A percentile compares a stretch with the other conserved stretches of the same genome.
Evolutionary conservation across 176 grass and related monocot species (phyloP).

Genomic region (Aechmea fasciata): DNA sequence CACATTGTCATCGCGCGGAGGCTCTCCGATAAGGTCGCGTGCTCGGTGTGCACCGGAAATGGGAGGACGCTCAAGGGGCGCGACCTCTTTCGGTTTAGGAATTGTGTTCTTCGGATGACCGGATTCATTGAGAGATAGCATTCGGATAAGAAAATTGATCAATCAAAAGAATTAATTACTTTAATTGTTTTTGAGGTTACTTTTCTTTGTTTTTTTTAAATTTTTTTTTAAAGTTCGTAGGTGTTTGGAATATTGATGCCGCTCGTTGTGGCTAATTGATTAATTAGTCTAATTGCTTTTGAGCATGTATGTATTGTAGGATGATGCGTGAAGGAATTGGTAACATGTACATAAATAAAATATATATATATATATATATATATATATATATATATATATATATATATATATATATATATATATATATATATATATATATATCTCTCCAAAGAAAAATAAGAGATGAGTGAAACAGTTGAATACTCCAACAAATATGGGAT

Average conservation of each 20-base stretch:
- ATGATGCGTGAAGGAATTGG: constrained; percentile 32
- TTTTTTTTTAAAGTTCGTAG: no score
- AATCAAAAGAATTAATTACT: no score
- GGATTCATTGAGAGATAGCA: constrained; percentile 70
- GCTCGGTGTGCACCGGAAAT: constrained; percentile 48
- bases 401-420: neutral
- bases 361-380: neutral
- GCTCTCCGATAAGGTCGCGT: constrained; percentile 16
- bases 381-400: neutral
- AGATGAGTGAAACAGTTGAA: no score
- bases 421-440: neutral
- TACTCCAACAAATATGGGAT: no score
- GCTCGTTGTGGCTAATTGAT: no score
- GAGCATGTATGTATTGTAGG: constrained; percentile 19
- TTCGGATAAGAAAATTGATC: neutral
- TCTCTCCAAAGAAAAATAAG: no score
- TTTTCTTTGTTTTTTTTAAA: no score
- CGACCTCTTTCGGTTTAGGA: constrained; percentile 53
- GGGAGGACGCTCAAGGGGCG: constrained; percentile 46
- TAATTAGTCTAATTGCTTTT: neutral
- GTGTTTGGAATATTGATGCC: no score
- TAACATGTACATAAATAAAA: neutral
- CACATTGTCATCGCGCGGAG: constrained; percentile 52
- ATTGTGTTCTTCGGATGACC: constrained; percentile 65
- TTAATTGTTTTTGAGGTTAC: no score